Percentiles rank a stretch among this genome's conserved stretches.
Evolutionary conservation across 495 filamentous ascomycete species (phyloP).

Genomic region (Stereocaulon alpinum): DNA sequence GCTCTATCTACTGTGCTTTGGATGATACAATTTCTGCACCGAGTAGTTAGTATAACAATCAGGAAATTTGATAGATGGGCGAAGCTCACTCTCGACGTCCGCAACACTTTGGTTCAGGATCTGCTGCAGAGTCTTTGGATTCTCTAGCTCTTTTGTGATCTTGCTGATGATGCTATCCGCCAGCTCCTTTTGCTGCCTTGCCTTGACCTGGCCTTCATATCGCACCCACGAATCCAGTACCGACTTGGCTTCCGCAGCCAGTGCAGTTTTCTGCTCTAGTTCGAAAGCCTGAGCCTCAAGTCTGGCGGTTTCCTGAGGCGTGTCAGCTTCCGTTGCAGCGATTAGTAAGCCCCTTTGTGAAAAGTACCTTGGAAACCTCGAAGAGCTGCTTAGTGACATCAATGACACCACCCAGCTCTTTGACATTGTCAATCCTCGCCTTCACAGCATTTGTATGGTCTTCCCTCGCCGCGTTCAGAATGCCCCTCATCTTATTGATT

Average conservation of each 20-base stretch:
- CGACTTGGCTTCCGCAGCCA: slow-evolving; percentile 82
- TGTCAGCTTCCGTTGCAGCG: background rate
- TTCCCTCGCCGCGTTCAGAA: slow-evolving; percentile 84
- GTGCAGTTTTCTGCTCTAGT: slow-evolving; percentile 86
- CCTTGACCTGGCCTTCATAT: slow-evolving; percentile 97
- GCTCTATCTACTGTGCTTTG: slow-evolving; percentile 41
- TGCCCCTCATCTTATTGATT: slow-evolving; percentile 76
- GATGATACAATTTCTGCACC: slow-evolving; percentile 41
- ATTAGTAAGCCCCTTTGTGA: too few relatives aligned
- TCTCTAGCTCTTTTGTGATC: slow-evolving; percentile 97
- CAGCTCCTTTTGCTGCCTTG: slow-evolving; percentile 92
- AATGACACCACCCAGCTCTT: slow-evolving; percentile 85
- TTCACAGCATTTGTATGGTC: slow-evolving; percentile 94
- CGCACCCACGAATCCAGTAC: slow-evolving; percentile 97
- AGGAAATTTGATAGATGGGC: background rate
- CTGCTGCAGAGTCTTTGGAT: slow-evolving; percentile 86
- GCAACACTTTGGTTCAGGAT: slow-evolving; percentile 90
- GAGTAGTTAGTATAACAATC: slow-evolving; percentile 24
- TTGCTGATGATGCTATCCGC: slow-evolving; percentile 86
- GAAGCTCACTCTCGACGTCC: slow-evolving; percentile 87
- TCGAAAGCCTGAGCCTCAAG: slow-evolving; percentile 93
- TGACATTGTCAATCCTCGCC: slow-evolving; percentile 81
- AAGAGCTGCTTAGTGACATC: slow-evolving; percentile 95
- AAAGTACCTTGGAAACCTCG: slow-evolving; percentile 85
- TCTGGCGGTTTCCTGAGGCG: slow-evolving; percentile 77